Percentiles rank a stretch among this genome's conserved stretches.
Conservation (phyloP, 2,329 filamentous ascomycete genomes). For the Cercospora sp. region DNA sequence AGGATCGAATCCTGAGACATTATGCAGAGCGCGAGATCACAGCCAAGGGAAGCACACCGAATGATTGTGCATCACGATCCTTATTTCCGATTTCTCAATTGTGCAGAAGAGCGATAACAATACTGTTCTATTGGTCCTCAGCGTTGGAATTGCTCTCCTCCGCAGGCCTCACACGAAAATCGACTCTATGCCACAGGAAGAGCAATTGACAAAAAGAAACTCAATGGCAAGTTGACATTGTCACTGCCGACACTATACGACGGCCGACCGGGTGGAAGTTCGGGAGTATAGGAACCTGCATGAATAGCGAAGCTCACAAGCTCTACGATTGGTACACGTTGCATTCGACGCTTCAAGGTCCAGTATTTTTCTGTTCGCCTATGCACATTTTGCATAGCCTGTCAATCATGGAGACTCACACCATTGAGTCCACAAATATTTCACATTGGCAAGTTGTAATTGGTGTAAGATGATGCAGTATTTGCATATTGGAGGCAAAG, state of each 20-base stretch:
- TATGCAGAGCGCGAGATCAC: not conserved
- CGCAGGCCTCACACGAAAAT: not conserved
- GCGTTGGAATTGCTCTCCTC: not conserved
- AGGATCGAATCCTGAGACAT: not conserved
- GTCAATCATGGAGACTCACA: not conserved
- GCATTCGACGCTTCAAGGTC: constrained; percentile 3
- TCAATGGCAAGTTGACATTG: not conserved
- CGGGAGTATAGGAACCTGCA: constrained; percentile 7
- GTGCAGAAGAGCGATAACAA: not conserved
- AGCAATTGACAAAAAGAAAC: not conserved
- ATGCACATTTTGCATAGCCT: not conserved
- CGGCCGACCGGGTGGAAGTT: constrained; percentile 1
- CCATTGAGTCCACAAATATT: not conserved
- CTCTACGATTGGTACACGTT: constrained; percentile 16
- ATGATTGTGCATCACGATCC: not conserved
- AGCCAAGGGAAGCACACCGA: not conserved
- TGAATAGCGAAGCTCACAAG: not conserved
- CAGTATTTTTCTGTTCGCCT: not conserved
- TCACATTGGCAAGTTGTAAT: not conserved
- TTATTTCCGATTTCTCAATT: not conserved
- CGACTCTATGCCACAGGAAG: not conserved
- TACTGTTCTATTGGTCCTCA: not conserved
- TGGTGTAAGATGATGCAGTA: not conserved
- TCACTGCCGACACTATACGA: not conserved
- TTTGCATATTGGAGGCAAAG: not conserved